Evolutionary conservation across 2,329 filamentous ascomycete species (phyloP).

Genomic region (Paraphoma chrysanthemicola): DNA sequence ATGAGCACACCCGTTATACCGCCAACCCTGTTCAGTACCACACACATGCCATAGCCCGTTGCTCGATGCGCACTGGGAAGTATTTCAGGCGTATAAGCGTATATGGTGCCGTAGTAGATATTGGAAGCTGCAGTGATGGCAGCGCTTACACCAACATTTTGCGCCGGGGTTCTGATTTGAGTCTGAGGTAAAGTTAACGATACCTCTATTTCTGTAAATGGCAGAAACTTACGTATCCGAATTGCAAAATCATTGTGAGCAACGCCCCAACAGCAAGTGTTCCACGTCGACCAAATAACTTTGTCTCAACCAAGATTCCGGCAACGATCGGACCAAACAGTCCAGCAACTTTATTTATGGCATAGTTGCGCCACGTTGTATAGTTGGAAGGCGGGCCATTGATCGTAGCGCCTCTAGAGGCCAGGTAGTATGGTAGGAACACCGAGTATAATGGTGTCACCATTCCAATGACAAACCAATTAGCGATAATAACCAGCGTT

Average conservation of each 20-base stretch:
- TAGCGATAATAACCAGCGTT: slow-evolving; percentile 25
- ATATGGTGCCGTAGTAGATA: slow-evolving; percentile 32
- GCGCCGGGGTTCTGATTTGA: slow-evolving; percentile 29
- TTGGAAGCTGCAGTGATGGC: slow-evolving; percentile 25
- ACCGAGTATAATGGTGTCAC: slow-evolving; percentile 16
- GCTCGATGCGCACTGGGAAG: slow-evolving; percentile 27
- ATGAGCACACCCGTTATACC: slow-evolving; percentile 32
- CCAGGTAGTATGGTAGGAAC: slow-evolving; percentile 22
- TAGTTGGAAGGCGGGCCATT: slow-evolving; percentile 13
- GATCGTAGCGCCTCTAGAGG: slow-evolving; percentile 15
- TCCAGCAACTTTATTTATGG: slow-evolving; percentile 18
- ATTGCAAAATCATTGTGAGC: slow-evolving; percentile 19
- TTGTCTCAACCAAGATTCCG: slow-evolving; percentile 24
- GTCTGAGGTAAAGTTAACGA: slow-evolving; percentile 8
- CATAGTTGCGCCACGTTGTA: slow-evolving; percentile 24
- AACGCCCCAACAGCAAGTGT: slow-evolving; percentile 28
- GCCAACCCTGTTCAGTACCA: slow-evolving; percentile 30
- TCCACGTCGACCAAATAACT: slow-evolving; percentile 23
- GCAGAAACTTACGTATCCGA: not conserved
- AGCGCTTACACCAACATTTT: slow-evolving; percentile 28
- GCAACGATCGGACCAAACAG: slow-evolving; percentile 17
- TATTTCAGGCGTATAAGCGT: slow-evolving; percentile 30
- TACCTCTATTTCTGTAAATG: slow-evolving; percentile 8
- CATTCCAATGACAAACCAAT: slow-evolving; percentile 30
- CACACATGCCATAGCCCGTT: slow-evolving; percentile 29